Base-by-base conservation (phyloP, 805 yeast species). In the Lachancea mirantina region DNA sequence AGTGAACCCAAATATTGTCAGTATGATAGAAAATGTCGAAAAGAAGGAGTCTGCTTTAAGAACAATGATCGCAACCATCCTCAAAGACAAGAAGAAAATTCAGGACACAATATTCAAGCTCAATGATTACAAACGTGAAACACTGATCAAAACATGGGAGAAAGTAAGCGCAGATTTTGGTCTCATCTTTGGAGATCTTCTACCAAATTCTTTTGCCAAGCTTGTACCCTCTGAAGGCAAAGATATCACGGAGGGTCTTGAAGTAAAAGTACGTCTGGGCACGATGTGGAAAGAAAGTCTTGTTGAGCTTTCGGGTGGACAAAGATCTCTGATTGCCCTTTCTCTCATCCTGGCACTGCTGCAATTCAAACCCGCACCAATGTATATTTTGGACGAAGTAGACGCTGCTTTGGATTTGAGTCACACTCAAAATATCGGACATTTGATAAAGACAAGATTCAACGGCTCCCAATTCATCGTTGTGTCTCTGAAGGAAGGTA, bases 351-450 rank as follows among this genome's bases (percentile, higher is more conserved):
- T 89, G 76, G 95, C 97, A 0, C 66, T 92, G 40, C 65, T 92
- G 30, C 95, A 87, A 57, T 89, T 83, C 66, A 84, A 87, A 56
- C 99, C 99, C 4, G 98, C 99, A 1, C 98, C 98, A 6, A 84
- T 92, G 95, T 92, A 92, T 52, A 89, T 92, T 46, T 65, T 92
- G 37, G 98, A 92, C 61, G 98, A 92, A 62, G 96, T 92, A 23
- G 98, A 92, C 63, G 98, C 99, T 1, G 99, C 99, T 1, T 69
- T 92, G 43, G 99, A 92, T 67, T 70, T 89, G 43, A 84, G 94
- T 38, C 99, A 92, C 55, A 92, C 99, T 1, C 97, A 92, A 57
- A 92, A 92, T 50, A 92, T 92, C 50, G 99, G 99, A 3, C 95
- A 85, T 51, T 67, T 92, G 55, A 92, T 92, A 58, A 92, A 89